A percentile compares a stretch with the other conserved stretches of the same genome.
Conservation (phyloP, 2,329 filamentous ascomycete genomes). For the Nothopassalora personata region DNA sequence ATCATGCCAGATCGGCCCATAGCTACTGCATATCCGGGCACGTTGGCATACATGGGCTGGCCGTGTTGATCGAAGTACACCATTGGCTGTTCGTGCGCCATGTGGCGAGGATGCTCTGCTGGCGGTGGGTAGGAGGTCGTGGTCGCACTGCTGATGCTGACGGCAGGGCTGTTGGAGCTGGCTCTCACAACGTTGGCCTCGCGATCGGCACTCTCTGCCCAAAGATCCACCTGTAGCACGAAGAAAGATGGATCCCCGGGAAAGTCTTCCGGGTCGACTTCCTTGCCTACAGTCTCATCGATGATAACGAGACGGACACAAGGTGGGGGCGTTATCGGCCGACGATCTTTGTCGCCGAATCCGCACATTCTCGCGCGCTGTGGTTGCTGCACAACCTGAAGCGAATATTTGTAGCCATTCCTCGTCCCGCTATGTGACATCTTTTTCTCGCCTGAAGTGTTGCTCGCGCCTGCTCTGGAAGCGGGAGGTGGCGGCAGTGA, state of each 20-base stretch:
- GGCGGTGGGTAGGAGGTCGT: conserved; percentile 68
- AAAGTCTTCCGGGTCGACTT: conserved; percentile 71
- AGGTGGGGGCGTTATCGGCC: conserved; percentile 91
- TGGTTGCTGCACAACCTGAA: conserved; percentile 76
- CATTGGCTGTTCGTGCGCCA: conserved; percentile 11
- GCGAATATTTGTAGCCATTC: conserved; percentile 24
- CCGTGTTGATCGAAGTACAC: conserved; percentile 19
- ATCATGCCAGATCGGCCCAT: conserved; percentile 13
- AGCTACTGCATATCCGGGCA: conserved; percentile 17
- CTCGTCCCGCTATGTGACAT: conserved; percentile 12
- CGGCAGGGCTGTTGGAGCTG: conserved; percentile 56
- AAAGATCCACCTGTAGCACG: conserved; percentile 65
- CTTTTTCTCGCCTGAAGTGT: conserved; percentile 14
- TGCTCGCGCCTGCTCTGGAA: conserved; percentile 4
- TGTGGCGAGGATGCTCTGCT: conserved; percentile 28
- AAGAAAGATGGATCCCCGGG: conserved; percentile 48
- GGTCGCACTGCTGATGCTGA: conserved; percentile 73
- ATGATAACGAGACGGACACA: conserved; percentile 79
- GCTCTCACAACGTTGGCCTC: conserved; percentile 67
- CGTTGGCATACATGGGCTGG: conserved; percentile 18
- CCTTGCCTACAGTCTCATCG: conserved; percentile 68
- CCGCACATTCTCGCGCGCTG: conserved; percentile 95
- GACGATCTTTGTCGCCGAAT: conserved; percentile 96
- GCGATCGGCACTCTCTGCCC: conserved; percentile 54
- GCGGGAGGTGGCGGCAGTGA: neutral